phyloP scores from a whole-genome alignment of 306 rosid genomes.

The Vicia sativa region DNA sequence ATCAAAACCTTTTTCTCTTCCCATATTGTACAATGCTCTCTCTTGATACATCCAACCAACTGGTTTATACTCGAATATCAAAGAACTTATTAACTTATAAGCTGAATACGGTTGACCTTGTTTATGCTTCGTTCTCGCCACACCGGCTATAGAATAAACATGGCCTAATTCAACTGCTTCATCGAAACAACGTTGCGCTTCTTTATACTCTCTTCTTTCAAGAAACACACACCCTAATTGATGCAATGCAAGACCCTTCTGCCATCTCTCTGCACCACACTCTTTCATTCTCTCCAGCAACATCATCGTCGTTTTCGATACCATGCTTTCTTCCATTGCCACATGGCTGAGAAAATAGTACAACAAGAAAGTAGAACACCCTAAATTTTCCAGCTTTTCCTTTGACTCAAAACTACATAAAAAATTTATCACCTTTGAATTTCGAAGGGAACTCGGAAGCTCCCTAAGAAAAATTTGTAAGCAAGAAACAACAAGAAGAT shows the following conservation, averaged over 20 bases:
- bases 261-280: slow-evolving; percentile 66
- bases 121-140: slow-evolving; percentile 72
- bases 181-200: slow-evolving; percentile 59
- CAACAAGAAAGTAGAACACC: slow-evolving; percentile 65
- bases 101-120: slow-evolving; percentile 80
- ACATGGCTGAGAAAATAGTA: slow-evolving; percentile 80
- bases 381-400: slow-evolving; percentile 57
- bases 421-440: slow-evolving; percentile 50
- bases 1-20: slow-evolving; percentile 70
- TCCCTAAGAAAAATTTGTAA: slow-evolving; percentile 73
- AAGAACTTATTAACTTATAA: slow-evolving; percentile 64
- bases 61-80: slow-evolving; percentile 62
- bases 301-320: slow-evolving; percentile 60
- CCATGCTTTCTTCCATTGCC: slow-evolving; percentile 74
- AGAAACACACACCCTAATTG: slow-evolving; percentile 72
- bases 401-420: slow-evolving; percentile 55
- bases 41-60: slow-evolving; percentile 95
- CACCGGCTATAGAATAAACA: slow-evolving; percentile 74
- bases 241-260: slow-evolving; percentile 66
- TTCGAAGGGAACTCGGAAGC: slow-evolving; percentile 57
- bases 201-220: slow-evolving; percentile 64
- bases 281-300: slow-evolving; percentile 68
- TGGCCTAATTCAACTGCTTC: slow-evolving; percentile 69
- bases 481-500: slow-evolving; percentile 70
- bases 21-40: slow-evolving; percentile 68